These are phyloP conservation scores for Anthoceros angustus DNA, from an alignment of 225 moss, liverwort and hornwort genomes.

Conservation along the genomic window DNA sequence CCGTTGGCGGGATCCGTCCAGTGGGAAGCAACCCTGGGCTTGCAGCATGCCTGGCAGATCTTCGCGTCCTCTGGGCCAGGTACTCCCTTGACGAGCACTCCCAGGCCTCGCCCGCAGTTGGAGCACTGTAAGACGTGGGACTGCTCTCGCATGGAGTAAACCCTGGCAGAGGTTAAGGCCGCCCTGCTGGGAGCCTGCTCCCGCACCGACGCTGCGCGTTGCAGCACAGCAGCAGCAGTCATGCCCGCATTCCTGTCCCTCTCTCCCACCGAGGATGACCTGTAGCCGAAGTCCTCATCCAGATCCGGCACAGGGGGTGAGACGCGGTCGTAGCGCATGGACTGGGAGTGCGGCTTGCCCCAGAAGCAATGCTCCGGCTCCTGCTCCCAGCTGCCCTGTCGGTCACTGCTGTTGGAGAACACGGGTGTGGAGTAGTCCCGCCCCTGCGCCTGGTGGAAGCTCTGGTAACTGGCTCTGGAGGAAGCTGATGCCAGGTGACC, in stretches of 20 bases:
- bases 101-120: not conserved
- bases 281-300: not conserved
- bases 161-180: not conserved
- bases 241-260: constrained; percentile 3
- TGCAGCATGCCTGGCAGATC: not conserved
- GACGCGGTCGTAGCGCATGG: constrained; percentile 5
- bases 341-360: not conserved
- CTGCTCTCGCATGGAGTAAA: not conserved
- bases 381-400: not conserved
- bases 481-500: not conserved
- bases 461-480: not conserved
- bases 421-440: not conserved
- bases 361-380: not conserved
- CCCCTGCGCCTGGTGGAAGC: too few relatives aligned
- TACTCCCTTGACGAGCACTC: not conserved
- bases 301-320: not conserved
- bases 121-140: not conserved
- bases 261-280: not conserved
- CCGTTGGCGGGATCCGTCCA: not conserved
- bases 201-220: not conserved
- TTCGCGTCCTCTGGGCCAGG: not conserved
- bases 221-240: not conserved
- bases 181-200: not conserved
- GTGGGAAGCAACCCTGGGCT: not conserved
- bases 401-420: not conserved